Evolutionary conservation across 208 protist species (phyloP).

Genomic region (Acanthamoeba triangularis): DNA sequence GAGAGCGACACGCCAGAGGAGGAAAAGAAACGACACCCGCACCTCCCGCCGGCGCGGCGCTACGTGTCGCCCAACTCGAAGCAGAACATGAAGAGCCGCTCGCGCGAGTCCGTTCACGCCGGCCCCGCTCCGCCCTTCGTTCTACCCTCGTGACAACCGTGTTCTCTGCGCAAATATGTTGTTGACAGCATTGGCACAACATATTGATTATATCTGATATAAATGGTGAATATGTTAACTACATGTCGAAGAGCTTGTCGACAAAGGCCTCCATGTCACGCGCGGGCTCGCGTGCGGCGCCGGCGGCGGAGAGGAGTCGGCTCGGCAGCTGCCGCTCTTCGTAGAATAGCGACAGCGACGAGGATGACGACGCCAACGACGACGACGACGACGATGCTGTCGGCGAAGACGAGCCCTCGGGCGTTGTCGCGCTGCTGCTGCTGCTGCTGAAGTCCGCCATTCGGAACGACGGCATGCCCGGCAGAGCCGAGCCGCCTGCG

Average conservation of each 20-base stretch:
- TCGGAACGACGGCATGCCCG: too few species aligned
- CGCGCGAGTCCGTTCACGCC: not conserved
- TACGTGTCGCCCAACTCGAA: conserved; percentile 13
- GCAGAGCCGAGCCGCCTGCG: too few species aligned
- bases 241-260: not conserved
- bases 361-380: not conserved
- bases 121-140: not conserved
- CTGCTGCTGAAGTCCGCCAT: not conserved
- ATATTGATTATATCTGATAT: too few species aligned
- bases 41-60: not conserved
- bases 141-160: not conserved
- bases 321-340: not conserved
- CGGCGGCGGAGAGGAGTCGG: not conserved
- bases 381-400: not conserved
- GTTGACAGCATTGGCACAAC: too few species aligned
- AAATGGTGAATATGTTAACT: too few species aligned
- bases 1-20: not conserved
- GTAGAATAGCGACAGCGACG: not conserved
- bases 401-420: not conserved
- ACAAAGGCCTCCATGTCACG: conserved; percentile 19
- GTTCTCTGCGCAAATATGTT: too few species aligned
- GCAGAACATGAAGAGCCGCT: not conserved
- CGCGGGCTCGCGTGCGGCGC: not conserved
- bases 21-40: not conserved
- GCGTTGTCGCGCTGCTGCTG: not conserved